Conservation (phyloP, 2,329 filamentous ascomycete genomes). For the Alternaria consortialis region DNA sequence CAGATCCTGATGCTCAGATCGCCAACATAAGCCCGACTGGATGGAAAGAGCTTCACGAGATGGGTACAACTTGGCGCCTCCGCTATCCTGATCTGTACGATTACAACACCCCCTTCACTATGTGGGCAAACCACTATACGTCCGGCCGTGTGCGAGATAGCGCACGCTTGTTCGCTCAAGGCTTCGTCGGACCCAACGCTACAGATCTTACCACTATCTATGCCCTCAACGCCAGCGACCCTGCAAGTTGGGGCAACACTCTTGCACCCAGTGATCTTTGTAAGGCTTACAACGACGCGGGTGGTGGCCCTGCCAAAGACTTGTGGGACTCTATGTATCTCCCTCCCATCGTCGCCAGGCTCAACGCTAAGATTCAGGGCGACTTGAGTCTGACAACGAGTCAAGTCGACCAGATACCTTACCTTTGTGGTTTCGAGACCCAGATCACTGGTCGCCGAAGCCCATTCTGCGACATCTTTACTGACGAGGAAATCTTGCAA, state of each 20-base stretch:
- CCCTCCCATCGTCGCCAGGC: conserved; percentile 62
- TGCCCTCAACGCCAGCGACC: conserved; percentile 65
- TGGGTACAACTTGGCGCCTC: conserved; percentile 61
- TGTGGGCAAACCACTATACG: conserved; percentile 72
- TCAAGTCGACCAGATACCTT: conserved; percentile 68
- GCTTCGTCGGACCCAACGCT: conserved; percentile 67
- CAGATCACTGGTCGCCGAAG: conserved; percentile 69
- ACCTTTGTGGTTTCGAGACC: conserved; percentile 76
- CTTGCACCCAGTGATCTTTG: conserved; percentile 71
- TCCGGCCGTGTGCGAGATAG: conserved; percentile 66
- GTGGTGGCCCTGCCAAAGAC: conserved; percentile 58
- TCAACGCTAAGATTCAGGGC: conserved; percentile 64
- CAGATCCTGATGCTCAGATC: conserved; percentile 64
- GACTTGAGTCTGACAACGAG: conserved; percentile 63
- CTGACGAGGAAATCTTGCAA: conserved; percentile 66
- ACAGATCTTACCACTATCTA: conserved; percentile 64
- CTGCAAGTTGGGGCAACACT: conserved; percentile 67
- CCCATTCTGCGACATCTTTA: conserved; percentile 70
- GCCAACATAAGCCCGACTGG: conserved; percentile 68
- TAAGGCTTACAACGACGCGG: conserved; percentile 65
- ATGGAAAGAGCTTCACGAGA: conserved; percentile 67
- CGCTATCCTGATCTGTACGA: conserved; percentile 61
- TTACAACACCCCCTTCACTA: conserved; percentile 61
- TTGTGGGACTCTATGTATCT: conserved; percentile 63
- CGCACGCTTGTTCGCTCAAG: conserved; percentile 67